phyloP scores from a whole-genome alignment of 768 basidiomycete genomes.

The Xanthoconium stramineum region DNA sequence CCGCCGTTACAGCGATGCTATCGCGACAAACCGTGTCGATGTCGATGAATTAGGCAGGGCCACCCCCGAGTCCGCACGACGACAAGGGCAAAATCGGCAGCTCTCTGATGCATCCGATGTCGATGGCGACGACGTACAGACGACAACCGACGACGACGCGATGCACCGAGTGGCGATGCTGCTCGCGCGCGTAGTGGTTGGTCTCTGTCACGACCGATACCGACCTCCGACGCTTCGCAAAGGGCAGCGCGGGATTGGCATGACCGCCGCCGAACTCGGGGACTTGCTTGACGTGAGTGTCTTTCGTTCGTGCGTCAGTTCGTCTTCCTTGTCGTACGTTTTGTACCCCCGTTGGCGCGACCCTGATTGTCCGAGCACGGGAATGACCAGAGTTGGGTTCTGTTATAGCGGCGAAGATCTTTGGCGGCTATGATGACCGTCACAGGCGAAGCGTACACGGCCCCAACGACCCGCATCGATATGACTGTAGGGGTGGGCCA shows the following conservation, averaged over 20 bases:
- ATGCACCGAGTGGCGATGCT: constrained; percentile 16
- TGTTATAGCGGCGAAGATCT: constrained; percentile 18
- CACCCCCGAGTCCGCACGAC: constrained; percentile 5
- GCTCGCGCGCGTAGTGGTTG: constrained; percentile 23
- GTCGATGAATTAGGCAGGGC: constrained; percentile 14
- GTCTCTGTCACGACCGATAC: constrained; percentile 24
- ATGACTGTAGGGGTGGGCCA: neutral
- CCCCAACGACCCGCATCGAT: constrained; percentile 14
- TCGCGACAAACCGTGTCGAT: constrained; percentile 8
- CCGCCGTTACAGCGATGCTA: constrained; percentile 14
- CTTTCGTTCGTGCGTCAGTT: neutral
- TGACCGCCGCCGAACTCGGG: constrained; percentile 31
- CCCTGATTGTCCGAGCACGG: constrained; percentile 16
- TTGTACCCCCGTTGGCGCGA: constrained; percentile 8
- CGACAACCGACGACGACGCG: neutral
- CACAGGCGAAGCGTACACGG: constrained; percentile 4
- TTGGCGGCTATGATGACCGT: neutral
- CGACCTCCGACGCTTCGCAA: constrained; percentile 1
- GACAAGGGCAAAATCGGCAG: neutral
- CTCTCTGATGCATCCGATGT: neutral
- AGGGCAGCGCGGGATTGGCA: constrained; percentile 13
- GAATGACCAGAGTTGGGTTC: constrained; percentile 6
- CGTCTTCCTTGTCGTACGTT: neutral
- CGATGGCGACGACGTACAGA: neutral
- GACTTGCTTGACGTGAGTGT: constrained; percentile 33